phyloP scores from a whole-genome alignment of 2,329 filamentous ascomycete genomes.

The Trichoderma polysporum region DNA sequence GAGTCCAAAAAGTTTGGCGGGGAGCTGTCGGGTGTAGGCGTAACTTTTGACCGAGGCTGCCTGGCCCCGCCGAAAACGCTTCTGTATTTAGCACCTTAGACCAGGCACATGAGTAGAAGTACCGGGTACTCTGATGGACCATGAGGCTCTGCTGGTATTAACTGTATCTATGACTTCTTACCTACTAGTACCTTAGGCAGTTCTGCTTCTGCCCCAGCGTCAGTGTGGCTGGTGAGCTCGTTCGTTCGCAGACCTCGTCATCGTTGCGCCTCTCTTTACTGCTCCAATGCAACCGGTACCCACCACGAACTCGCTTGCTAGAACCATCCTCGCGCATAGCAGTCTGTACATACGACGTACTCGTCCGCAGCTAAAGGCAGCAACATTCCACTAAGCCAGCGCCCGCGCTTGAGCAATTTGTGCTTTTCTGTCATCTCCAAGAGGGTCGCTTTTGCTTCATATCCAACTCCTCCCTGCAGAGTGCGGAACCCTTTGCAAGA shows the following conservation, averaged over 20 bases:
- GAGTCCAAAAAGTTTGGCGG: conserved; percentile 21
- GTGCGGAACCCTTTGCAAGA: not conserved
- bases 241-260: conserved; percentile 27
- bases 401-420: not conserved
- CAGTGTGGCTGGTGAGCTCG: conserved; percentile 12
- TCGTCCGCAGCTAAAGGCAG: conserved; percentile 14
- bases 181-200: too few relatives aligned
- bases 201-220: not conserved
- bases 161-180: not conserved
- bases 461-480: not conserved
- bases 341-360: not conserved
- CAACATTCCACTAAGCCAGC: conserved; percentile 2
- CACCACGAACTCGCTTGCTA: conserved; percentile 14
- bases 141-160: not conserved
- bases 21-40: conserved; percentile 21
- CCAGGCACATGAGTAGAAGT: not conserved
- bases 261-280: conserved; percentile 29
- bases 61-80: conserved; percentile 1
- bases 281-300: conserved; percentile 19
- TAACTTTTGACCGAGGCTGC: conserved; percentile 23
- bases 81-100: not conserved
- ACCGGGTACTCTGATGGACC: not conserved
- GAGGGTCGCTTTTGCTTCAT: not conserved
- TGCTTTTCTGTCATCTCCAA: not conserved
- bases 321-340: conserved; percentile 13